phyloP scores from a whole-genome alignment of 441 rosid genomes.

The Gossypium trilobum region DNA sequence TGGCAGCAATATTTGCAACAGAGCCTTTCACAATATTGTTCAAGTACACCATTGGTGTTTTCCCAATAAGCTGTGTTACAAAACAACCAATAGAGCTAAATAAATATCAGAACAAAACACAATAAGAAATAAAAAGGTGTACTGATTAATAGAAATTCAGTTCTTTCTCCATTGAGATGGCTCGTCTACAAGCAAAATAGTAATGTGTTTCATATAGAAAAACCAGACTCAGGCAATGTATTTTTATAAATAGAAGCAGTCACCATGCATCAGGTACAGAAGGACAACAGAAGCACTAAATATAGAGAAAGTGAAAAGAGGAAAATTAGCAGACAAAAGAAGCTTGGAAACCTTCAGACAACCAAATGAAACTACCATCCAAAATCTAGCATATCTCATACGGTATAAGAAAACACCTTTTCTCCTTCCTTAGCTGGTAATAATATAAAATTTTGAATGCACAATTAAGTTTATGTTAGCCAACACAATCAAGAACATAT shows the following conservation, averaged over 20 bases:
- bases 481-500: neutral
- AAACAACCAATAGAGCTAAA: neutral
- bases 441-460: neutral
- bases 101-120: neutral
- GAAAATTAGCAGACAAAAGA: neutral
- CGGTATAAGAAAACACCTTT: neutral
- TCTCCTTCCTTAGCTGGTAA: neutral
- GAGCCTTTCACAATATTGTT: conserved; percentile 74
- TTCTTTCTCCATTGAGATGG: conserved; percentile 9
- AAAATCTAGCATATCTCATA: neutral
- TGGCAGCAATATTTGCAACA: conserved; percentile 82
- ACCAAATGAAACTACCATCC: neutral
- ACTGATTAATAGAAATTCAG: neutral
- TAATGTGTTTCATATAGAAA: neutral
- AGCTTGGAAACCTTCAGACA: neutral
- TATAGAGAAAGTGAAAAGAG: neutral
- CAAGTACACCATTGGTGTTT: conserved; percentile 91
- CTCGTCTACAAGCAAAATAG: neutral
- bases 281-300: neutral
- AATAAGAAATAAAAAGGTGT: neutral
- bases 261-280: neutral
- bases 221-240: neutral
- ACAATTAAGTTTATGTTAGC: neutral
- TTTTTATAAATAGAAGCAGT: neutral
- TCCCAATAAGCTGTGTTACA: conserved; percentile 70